phyloP scores from a whole-genome alignment of 306 rosid genomes.

The Medicago truncatula region MtrunA17r5.0-ANR NC_053048.1:55950001-55950500 shows the following conservation, averaged over 20 bases:
- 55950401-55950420: conserved; percentile 66
- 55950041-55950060: conserved; percentile 85
- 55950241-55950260: conserved; percentile 54
- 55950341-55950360: conserved; percentile 63
- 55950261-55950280: conserved; percentile 61
- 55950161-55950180: conserved; percentile 53
- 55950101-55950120: conserved; percentile 91
- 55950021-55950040: conserved; percentile 63
- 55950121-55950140: conserved; percentile 71
- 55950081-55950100: conserved; percentile 98
- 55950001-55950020: conserved; percentile 58
- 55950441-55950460: conserved; percentile 85
- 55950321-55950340: conserved; percentile 61
- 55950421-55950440: conserved; percentile 52
- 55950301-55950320: conserved; percentile 58
- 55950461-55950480: conserved; percentile 95
- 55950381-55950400: conserved; percentile 53
- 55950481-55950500: conserved; percentile 93
- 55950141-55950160: conserved; percentile 62
- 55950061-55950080: conserved; percentile 90
- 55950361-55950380: conserved; percentile 50
- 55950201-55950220: conserved; percentile 54
- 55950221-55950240: conserved; percentile 55
- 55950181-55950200: conserved; percentile 55
- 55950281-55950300: conserved; percentile 59